Evolutionary conservation across 2,329 filamentous ascomycete genomes (phyloP).

Genomic region (Colletotrichum brevisporum): DNA sequence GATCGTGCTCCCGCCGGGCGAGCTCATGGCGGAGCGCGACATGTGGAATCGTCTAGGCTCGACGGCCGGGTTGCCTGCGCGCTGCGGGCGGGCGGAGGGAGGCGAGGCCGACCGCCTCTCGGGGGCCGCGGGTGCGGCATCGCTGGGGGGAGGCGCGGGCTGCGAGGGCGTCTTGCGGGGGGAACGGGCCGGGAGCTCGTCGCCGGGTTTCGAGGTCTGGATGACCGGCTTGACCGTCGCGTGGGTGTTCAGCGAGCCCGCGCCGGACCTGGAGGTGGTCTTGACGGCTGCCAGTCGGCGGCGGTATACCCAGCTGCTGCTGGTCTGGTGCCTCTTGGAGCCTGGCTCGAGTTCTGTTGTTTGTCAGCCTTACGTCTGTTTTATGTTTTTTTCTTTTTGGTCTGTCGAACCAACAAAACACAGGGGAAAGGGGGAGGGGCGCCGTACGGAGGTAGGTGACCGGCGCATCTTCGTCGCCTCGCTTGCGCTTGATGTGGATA

Average conservation of each 20-base stretch:
- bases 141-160: slow-evolving; percentile 3
- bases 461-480: slow-evolving; percentile 65
- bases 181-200: slow-evolving; percentile 48
- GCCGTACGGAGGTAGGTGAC: slow-evolving; percentile 69
- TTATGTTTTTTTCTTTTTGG: too few species aligned
- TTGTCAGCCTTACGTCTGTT: slow-evolving; percentile 9
- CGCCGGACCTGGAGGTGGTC: slow-evolving; percentile 44
- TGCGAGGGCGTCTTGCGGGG: slow-evolving; percentile 36
- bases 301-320: slow-evolving; percentile 69
- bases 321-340: slow-evolving; percentile 67
- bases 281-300: slow-evolving; percentile 57
- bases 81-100: slow-evolving; percentile 29
- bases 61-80: slow-evolving; percentile 35
- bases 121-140: slow-evolving; percentile 21
- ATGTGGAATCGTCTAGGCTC: slow-evolving; percentile 70
- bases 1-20: slow-evolving; percentile 45
- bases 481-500: slow-evolving; percentile 74
- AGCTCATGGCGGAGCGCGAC: slow-evolving; percentile 61
- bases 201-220: slow-evolving; percentile 60
- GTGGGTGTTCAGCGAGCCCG: slow-evolving; percentile 15
- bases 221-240: slow-evolving; percentile 58
- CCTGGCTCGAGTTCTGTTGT: slow-evolving; percentile 64
- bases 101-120: neutral
- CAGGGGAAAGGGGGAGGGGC: slow-evolving; percentile 16
- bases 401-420: too few species aligned